Base-by-base conservation (phyloP, 352 stramenopile species). In the Globisporangium paroecandrum region DNA sequence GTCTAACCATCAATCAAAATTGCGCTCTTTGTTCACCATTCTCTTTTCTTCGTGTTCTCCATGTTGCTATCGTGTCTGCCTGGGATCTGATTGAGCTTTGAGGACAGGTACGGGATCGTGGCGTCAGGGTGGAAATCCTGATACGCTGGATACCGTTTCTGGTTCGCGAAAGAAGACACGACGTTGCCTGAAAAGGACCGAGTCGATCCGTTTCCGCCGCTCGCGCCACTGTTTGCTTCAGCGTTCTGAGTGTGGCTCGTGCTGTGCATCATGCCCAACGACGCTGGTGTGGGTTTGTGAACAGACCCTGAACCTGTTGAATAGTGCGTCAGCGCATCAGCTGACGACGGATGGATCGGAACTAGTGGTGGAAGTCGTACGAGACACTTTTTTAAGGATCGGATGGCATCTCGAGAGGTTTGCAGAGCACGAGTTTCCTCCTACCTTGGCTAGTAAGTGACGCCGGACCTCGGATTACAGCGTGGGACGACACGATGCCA, bases 161-260 rank as follows among this genome's bases (percentile, higher is more conserved):
- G 81, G 24, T 82, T 85, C 34, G 73, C 75, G 53, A 73, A 70
- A 1, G 77, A 71, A 1, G 77, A 77, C 7, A 84, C 68, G 0
- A 84, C 77, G 47, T 86, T 85, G 0, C 79, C 78, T 3, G 82
- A 79, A 72, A 87, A 78, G 4, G 68, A 25, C 38, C 43, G n/a
- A 10, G 29, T 58, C 9, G 24, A 47, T 60, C 34, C 53, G 32
- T 34, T 64, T 46, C 8, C 29, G 20, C 55, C 8, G 29, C 5
- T 58, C 18, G 18, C 43, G 20, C 49, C 15, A 64, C 13, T 15
- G 65, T 55, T 47, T 70, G 58, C n/a, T 66, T 61, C 20, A n/a
- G 47, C 15, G 38, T 25, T 47, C 65, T 53, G 58, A 47, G 25
- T 3, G 34, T 64, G 15, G 9, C 49, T 12, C n/a, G 29, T 57